Evolutionary conservation across 2,329 filamentous ascomycete genomes (phyloP).

Genomic region (Colletotrichum sp.): DNA sequence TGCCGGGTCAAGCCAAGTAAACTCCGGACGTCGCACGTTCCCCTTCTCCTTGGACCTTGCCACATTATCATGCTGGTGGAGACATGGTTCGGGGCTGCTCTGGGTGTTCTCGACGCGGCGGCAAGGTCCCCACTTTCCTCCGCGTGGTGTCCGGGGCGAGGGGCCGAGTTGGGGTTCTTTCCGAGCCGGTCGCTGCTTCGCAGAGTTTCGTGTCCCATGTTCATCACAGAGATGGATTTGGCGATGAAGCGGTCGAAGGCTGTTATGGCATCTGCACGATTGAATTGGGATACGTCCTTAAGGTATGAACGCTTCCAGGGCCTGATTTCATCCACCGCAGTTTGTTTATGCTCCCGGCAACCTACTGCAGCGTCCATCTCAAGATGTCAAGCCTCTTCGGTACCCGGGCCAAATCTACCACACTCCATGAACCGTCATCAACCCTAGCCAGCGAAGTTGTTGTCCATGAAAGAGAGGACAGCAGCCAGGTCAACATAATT

Average conservation of each 20-base stretch:
- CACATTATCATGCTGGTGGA: not conserved
- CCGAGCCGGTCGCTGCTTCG: not conserved
- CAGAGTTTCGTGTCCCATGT: fast-evolving
- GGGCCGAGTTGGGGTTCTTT: not conserved
- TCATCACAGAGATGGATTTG: fast-evolving
- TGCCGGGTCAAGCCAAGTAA: not conserved
- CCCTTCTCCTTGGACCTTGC: not conserved
- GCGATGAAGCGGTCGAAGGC: not conserved
- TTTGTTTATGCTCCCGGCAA: too few relatives aligned
- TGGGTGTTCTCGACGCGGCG: not conserved
- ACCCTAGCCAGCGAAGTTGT: too few relatives aligned
- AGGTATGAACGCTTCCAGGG: not conserved
- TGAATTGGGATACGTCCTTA: too few relatives aligned
- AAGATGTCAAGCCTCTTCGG: not conserved
- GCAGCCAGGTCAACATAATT: not conserved
- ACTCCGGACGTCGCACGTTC: not conserved
- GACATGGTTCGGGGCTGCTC: not conserved
- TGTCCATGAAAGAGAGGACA: too few relatives aligned
- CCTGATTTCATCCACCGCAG: too few relatives aligned
- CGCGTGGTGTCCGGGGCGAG: not conserved
- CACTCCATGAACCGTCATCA: not conserved
- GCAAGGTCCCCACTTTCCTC: not conserved
- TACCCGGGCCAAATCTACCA: not conserved
- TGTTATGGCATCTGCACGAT: not conserved
- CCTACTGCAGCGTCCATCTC: fast-evolving